Conservation (phyloP, 768 basidiomycete genomes). For the Boletus vinaceobasis region DNA sequence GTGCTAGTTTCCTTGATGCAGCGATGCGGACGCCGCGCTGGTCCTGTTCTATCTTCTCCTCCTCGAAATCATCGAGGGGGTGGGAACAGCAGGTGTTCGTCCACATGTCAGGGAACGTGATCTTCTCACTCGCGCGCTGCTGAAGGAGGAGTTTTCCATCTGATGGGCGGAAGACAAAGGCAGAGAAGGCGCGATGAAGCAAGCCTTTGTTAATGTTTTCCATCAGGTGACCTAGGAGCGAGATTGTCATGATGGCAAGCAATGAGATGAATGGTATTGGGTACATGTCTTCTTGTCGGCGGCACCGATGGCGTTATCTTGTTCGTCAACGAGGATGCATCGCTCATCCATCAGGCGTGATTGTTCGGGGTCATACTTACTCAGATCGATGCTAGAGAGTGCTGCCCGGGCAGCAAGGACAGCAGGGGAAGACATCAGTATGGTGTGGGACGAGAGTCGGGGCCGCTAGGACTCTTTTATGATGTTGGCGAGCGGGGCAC, state of each 20-base stretch:
- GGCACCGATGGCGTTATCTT: slow-evolving; percentile 81
- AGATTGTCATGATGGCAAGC: neutral
- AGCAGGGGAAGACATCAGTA: slow-evolving; percentile 58
- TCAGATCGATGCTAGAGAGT: slow-evolving; percentile 74
- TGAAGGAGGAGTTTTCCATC: slow-evolving; percentile 94
- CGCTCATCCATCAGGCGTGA: slow-evolving; percentile 94
- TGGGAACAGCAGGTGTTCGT: slow-evolving; percentile 99
- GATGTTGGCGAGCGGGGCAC: neutral
- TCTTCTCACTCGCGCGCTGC: slow-evolving; percentile 96
- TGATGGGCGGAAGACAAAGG: slow-evolving; percentile 90
- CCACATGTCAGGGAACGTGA: slow-evolving; percentile 99
- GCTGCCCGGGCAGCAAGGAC: slow-evolving; percentile 57
- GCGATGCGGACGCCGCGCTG: slow-evolving; percentile 85
- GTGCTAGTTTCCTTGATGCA: slow-evolving; percentile 93
- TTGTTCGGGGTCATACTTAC: slow-evolving; percentile 87
- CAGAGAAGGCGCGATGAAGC: slow-evolving; percentile 96
- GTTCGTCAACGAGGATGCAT: slow-evolving; percentile 87
- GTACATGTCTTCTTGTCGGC: slow-evolving; percentile 95
- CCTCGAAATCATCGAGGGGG: slow-evolving; percentile 87
- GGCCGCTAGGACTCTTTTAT: slow-evolving; percentile 4
- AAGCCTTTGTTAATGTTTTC: slow-evolving; percentile 92
- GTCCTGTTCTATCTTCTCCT: slow-evolving; percentile 70
- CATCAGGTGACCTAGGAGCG: slow-evolving; percentile 79
- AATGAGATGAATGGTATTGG: slow-evolving; percentile 27
- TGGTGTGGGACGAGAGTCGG: slow-evolving; percentile 2